phyloP scores from a whole-genome alignment of 345 rosid species.

The Mercurialis annua region DNA sequence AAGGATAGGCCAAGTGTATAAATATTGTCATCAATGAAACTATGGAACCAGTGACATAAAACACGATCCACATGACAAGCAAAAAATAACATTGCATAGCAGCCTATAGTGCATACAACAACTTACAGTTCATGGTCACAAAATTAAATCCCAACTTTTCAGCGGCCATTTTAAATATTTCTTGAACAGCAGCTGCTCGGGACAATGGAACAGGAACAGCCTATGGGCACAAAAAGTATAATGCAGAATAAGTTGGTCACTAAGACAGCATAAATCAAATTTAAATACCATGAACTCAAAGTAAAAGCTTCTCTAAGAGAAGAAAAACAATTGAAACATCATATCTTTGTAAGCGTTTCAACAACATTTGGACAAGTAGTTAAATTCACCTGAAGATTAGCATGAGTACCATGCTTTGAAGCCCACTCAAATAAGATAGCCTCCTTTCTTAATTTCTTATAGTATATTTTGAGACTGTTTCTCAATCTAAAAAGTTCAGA shows the following conservation, averaged over 20 bases:
- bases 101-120: constrained; percentile 4
- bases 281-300: neutral
- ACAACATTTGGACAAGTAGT: neutral
- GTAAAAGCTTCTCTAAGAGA: neutral
- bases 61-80: constrained; percentile 4
- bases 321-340: neutral
- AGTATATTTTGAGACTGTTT: constrained; percentile 56
- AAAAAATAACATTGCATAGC: neutral
- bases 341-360: neutral
- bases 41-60: neutral
- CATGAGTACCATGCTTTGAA: constrained; percentile 71
- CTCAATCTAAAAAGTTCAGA: constrained; percentile 58
- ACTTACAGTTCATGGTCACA: constrained; percentile 54
- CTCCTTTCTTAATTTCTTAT: constrained; percentile 59
- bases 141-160: constrained; percentile 85
- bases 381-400: constrained; percentile 77
- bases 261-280: neutral
- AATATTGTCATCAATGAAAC: neutral
- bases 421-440: constrained; percentile 85
- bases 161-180: constrained; percentile 74
- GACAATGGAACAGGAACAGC: constrained; percentile 79
- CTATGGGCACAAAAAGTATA: constrained; percentile 30
- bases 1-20: neutral
- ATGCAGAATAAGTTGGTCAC: neutral
- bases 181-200: constrained; percentile 51